phyloP scores from a whole-genome alignment of 805 yeast species.

The Kockiozyma suomiensis region DNA sequence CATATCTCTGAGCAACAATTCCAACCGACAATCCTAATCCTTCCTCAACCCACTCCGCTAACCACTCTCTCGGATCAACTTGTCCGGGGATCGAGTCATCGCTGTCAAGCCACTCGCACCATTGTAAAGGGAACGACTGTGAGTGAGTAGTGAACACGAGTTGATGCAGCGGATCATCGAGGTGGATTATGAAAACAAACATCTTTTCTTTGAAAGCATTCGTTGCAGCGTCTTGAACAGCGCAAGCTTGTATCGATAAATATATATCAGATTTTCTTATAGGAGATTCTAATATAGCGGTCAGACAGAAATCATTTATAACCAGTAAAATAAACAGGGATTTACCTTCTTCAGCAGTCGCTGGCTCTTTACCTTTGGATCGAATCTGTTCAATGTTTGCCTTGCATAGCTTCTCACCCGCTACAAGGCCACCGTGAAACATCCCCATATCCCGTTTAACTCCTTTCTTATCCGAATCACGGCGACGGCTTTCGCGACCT shows the following conservation, averaged over 20 bases:
- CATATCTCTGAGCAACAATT: constrained; percentile 85
- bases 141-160: constrained; percentile 75
- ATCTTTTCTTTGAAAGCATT: constrained; percentile 39
- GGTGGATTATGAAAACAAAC: constrained; percentile 73
- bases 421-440: constrained; percentile 74
- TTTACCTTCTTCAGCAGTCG: constrained; percentile 38
- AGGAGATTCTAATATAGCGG: constrained; percentile 24
- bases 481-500: constrained; percentile 46
- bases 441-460: constrained; percentile 58
- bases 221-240: constrained; percentile 39
- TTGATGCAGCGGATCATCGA: constrained; percentile 78
- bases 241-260: constrained; percentile 68
- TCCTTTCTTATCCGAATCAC: constrained; percentile 42
- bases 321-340: not conserved
- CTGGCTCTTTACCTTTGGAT: constrained; percentile 41
- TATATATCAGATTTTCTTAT: constrained; percentile 60
- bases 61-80: constrained; percentile 71
- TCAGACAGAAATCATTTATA: not conserved
- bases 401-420: constrained; percentile 83
- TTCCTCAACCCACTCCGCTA: constrained; percentile 73
- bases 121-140: constrained; percentile 84
- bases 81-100: constrained; percentile 31
- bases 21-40: constrained; percentile 82
- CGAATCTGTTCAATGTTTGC: constrained; percentile 68
- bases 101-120: constrained; percentile 90